These are phyloP conservation scores for Blastosporella zonata DNA, from an alignment of 1,284 basidiomycete species.

Conservation along the genomic window DNA sequence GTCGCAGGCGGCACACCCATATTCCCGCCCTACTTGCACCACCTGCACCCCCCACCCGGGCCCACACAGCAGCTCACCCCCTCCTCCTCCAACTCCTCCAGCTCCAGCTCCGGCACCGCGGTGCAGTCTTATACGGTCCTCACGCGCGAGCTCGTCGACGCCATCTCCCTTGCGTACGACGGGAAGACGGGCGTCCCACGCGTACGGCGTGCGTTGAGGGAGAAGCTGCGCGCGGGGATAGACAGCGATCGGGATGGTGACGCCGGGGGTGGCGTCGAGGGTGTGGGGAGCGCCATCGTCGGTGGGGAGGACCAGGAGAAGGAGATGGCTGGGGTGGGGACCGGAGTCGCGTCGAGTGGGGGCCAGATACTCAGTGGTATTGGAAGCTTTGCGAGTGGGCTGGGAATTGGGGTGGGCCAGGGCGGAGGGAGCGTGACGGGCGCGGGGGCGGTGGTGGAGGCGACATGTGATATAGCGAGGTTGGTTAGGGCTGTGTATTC, in stretches of 20 bases:
- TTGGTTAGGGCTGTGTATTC: slow-evolving; percentile 32
- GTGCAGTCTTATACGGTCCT: slow-evolving; percentile 29
- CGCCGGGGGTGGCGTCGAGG: slow-evolving; percentile 18
- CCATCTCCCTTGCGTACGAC: slow-evolving; percentile 51
- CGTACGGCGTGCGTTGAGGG: slow-evolving; percentile 41
- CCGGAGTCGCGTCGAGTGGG: slow-evolving; percentile 16
- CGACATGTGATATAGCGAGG: slow-evolving; percentile 43
- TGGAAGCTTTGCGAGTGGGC: slow-evolving; percentile 35
- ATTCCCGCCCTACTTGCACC: slow-evolving; percentile 7
- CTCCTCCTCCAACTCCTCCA: slow-evolving; percentile 11
- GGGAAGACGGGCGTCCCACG: slow-evolving; percentile 37
- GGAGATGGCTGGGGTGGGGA: slow-evolving; percentile 10
- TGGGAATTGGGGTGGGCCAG: slow-evolving; percentile 31
- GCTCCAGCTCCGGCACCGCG: not conserved
- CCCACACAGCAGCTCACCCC: slow-evolving; percentile 9
- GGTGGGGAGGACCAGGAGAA: slow-evolving; percentile 3
- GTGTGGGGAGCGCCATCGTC: slow-evolving; percentile 7
- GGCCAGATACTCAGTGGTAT: slow-evolving; percentile 35
- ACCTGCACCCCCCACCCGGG: slow-evolving; percentile 1
- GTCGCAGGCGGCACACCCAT: slow-evolving; percentile 7
- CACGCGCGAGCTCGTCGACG: slow-evolving; percentile 45
- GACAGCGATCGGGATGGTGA: slow-evolving; percentile 15
- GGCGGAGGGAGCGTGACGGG: slow-evolving; percentile 21
- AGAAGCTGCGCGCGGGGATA: slow-evolving; percentile 28
- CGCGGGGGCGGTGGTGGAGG: slow-evolving; percentile 37